Percentiles rank a stretch among this genome's conserved stretches.
Conservation (phyloP, 495 filamentous ascomycete species). For the Penicillium odoratum region DNA sequence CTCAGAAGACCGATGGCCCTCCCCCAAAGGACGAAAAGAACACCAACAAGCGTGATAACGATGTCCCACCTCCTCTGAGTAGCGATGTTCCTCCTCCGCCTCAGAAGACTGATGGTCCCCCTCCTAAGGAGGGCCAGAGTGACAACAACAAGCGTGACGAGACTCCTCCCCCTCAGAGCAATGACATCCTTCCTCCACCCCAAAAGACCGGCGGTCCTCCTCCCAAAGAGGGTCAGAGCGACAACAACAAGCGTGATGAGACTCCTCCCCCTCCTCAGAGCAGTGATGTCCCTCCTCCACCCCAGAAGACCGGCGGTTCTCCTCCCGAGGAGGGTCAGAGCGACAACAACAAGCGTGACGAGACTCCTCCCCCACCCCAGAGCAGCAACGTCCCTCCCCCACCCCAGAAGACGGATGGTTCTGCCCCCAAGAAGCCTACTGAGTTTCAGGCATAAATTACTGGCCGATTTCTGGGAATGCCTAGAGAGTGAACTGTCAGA, state of each 20-base stretch:
- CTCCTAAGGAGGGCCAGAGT: neutral
- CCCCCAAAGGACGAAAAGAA: neutral
- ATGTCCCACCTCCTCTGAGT: neutral
- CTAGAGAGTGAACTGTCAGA: slow-evolving; percentile 8
- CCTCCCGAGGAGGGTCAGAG: neutral
- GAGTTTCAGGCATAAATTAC: slow-evolving; percentile 1
- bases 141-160: neutral
- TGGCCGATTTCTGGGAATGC: slow-evolving; percentile 8
- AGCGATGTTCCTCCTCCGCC: neutral
- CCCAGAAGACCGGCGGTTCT: neutral
- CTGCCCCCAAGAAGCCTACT: neutral
- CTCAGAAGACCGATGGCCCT: neutral
- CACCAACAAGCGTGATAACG: slow-evolving; percentile 1
- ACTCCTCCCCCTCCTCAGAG: neutral
- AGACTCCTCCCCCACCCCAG: slow-evolving; percentile 1
- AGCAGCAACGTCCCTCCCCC: neutral
- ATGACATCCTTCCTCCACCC: neutral
- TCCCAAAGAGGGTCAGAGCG: neutral
- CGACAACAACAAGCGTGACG: neutral
- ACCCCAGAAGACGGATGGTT: neutral
- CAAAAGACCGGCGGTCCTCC: neutral
- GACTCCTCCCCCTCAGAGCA: neutral
- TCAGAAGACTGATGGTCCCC: neutral
- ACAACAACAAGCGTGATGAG: slow-evolving; percentile 3
- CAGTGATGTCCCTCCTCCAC: neutral